A percentile compares a stretch with the other conserved stretches of the same genome.
Evolutionary conservation across 2,329 filamentous ascomycete genomes (phyloP).

Genomic region (Monosporascus sp.): DNA sequence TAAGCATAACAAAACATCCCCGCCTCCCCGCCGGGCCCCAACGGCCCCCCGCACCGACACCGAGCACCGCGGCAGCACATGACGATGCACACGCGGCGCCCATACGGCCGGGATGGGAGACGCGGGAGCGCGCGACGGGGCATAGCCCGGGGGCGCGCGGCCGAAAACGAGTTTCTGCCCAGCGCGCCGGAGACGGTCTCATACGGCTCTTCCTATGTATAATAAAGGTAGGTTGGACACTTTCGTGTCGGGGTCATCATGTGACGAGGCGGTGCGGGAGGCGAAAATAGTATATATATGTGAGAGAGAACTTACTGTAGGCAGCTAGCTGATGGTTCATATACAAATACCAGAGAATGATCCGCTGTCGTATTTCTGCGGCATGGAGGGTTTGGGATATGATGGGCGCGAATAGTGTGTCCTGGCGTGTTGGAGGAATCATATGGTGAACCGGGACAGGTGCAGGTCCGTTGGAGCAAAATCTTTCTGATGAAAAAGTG

Average conservation of each 20-base stretch:
- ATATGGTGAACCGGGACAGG: no score
- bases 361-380: no score
- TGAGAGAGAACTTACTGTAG: no score
- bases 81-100: constrained; percentile 29
- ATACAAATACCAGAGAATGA: no score
- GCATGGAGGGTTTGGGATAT: no score
- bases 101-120: constrained; percentile 14
- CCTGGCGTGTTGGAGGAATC: no score
- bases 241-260: constrained; percentile 31
- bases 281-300: no score
- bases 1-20: constrained; percentile 29
- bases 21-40: constrained; percentile 21
- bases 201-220: constrained; percentile 31
- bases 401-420: no score
- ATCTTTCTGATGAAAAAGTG: no score
- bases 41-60: constrained; percentile 12
- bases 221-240: constrained; percentile 26
- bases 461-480: no score
- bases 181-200: constrained; percentile 23
- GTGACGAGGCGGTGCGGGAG: no score
- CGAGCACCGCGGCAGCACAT: constrained; percentile 27
- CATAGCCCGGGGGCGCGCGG: constrained; percentile 16
- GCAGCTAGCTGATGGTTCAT: no score
- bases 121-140: constrained; percentile 13
- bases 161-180: neutral